phyloP scores from a whole-genome alignment of 2,329 filamentous ascomycete species.

The Cadophora malorum region DNA sequence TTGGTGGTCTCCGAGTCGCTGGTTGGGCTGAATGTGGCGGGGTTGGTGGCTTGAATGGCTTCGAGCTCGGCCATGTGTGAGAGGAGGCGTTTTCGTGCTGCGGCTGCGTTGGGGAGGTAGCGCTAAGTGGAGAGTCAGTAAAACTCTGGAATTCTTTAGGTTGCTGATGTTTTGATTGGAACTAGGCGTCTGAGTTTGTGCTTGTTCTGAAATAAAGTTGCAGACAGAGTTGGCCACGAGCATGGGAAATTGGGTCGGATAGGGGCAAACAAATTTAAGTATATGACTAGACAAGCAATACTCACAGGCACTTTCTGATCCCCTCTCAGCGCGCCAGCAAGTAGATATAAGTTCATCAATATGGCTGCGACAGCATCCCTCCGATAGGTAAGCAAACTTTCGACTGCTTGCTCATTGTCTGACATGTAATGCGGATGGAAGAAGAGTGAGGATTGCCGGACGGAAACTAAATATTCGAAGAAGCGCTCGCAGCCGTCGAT shows the following conservation, averaged over 20 bases:
- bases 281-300: neutral
- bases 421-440: slow-evolving; percentile 61
- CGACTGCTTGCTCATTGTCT: slow-evolving; percentile 56
- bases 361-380: slow-evolving; percentile 64
- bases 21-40: neutral
- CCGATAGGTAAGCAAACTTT: slow-evolving; percentile 56
- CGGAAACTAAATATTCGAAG: slow-evolving; percentile 63
- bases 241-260: too few relatives aligned
- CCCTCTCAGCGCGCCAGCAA: slow-evolving; percentile 61
- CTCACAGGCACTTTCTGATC: slow-evolving; percentile 54
- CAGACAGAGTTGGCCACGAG: neutral
- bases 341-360: slow-evolving; percentile 62
- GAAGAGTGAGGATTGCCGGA: slow-evolving; percentile 63
- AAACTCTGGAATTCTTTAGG: neutral
- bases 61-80: slow-evolving; percentile 58
- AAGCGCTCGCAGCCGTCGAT: slow-evolving; percentile 63
- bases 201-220: too few relatives aligned
- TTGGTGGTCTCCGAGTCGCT: neutral
- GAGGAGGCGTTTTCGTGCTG: slow-evolving; percentile 58
- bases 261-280: neutral
- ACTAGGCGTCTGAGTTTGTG: neutral
- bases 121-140: slow-evolving; percentile 31
- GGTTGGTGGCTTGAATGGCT: slow-evolving; percentile 41
- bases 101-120: slow-evolving; percentile 63
- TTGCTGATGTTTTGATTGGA: neutral